Base-by-base conservation (phyloP, 179 eudicot species). In the Nepenthes alata region DNA sequence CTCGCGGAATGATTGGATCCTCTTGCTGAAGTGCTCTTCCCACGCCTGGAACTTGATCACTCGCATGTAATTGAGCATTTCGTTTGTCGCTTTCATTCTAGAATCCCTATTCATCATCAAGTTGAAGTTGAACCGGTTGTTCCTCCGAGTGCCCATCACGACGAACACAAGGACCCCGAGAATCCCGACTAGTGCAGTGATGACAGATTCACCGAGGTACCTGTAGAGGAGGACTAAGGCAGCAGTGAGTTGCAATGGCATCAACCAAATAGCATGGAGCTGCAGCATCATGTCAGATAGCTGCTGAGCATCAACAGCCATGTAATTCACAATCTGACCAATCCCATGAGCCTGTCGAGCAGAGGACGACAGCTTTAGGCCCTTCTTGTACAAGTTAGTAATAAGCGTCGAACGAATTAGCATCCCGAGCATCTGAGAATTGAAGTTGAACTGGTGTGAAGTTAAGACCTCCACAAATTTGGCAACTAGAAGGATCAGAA, bases 241-340 rank as follows among this genome's bases (percentile, higher is more conserved):
- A 2, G 87, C 81, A 7, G 59, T 1, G 5, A 90, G 69, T 78
- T 94, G 97, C 47, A 94, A 53, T 11, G 97, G 99, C 89, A 83
- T 87, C 5, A 85, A 72, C 99, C 99, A 94, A 7, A 90, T 65
- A 66, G 81, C 76, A 59, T 94, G 97, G 1, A 90, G 74, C 62
- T 94, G 95, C 8, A 90, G 75, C 89, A 94, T 87, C 99, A 94
- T 94, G 64, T 94, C 99, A 11, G 97, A 83, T 2, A 94, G 84
- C 69, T 94, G 99, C 57, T 94, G 99, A 61, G 96, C 88, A 84
- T 94, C 99, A 37, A 94, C 94, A 47, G 84, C 97, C 99, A 94
- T 94, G 65, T 90, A 94, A 71, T 94, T 90, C 53, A 94, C 97
- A 62, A 85, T 94, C 59, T 87, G 97, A 10, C 97, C 99, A 44